Conservation (phyloP, 1,284 basidiomycete genomes). For the Cystobasidium pallidum region DNA sequence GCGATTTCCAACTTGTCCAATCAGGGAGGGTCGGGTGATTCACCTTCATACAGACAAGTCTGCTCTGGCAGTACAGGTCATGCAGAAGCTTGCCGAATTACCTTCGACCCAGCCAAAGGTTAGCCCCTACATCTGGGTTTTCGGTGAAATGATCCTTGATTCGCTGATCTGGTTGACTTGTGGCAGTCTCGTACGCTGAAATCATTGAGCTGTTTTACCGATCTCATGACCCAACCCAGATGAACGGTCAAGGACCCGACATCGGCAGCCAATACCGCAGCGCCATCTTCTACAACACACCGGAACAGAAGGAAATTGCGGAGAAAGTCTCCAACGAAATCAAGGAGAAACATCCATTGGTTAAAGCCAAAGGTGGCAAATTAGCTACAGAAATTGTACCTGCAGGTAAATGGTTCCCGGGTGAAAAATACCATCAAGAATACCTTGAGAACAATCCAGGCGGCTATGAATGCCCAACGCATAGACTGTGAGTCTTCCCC, state of each 20-base stretch:
- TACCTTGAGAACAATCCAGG: slow-evolving; percentile 69
- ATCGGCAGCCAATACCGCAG: slow-evolving; percentile 80
- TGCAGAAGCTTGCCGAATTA: slow-evolving; percentile 84
- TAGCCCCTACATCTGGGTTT: slow-evolving; percentile 68
- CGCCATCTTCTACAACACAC: slow-evolving; percentile 80
- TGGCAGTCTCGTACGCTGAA: slow-evolving; percentile 46
- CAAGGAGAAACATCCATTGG: slow-evolving; percentile 66
- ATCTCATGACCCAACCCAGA: slow-evolving; percentile 83
- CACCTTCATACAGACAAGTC: slow-evolving; percentile 69
- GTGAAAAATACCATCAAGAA: slow-evolving; percentile 78
- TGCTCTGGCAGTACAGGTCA: slow-evolving; percentile 82
- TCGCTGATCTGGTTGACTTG: background rate
- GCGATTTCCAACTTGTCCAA: no score
- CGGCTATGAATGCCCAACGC: slow-evolving; percentile 66
- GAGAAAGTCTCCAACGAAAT: slow-evolving; percentile 80
- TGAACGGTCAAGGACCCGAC: slow-evolving; percentile 57
- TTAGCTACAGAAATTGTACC: slow-evolving; percentile 76
- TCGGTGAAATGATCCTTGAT: slow-evolving; percentile 63
- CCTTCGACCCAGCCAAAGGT: slow-evolving; percentile 78
- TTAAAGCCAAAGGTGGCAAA: slow-evolving; percentile 69
- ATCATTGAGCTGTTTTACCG: slow-evolving; percentile 78
- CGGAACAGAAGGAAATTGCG: slow-evolving; percentile 75
- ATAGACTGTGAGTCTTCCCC: slow-evolving; percentile 58
- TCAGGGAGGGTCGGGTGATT: slow-evolving; percentile 45
- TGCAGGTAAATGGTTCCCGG: slow-evolving; percentile 75